Percentiles rank a stretch among this genome's conserved stretches.
Evolutionary conservation across 2,329 filamentous ascomycete species (phyloP).

Genomic region (Scopulariopsis brevicaulis): DNA sequence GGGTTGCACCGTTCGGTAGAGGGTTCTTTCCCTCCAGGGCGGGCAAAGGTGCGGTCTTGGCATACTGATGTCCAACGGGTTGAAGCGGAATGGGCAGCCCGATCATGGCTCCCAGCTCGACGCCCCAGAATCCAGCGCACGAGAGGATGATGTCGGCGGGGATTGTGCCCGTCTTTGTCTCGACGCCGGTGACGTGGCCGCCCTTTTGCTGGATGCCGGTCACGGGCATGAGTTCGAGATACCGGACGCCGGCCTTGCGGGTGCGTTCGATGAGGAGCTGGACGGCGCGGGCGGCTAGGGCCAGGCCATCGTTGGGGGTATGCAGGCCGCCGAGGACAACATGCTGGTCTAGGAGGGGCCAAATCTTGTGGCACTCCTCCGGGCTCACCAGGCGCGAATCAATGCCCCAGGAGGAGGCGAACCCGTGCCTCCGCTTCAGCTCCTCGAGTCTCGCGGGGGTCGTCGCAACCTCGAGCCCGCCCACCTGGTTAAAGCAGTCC

Average conservation of each 20-base stretch:
- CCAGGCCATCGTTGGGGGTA: conserved; percentile 49
- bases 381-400: conserved; percentile 37
- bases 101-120: conserved; percentile 51
- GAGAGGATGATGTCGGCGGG: conserved; percentile 50
- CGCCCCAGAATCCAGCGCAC: conserved; percentile 56
- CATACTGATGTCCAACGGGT: conserved; percentile 53
- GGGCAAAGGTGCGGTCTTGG: conserved; percentile 44
- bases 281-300: conserved; percentile 48
- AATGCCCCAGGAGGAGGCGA: conserved; percentile 49
- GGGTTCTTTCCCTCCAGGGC: conserved; percentile 19
- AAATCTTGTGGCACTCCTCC: conserved; percentile 39
- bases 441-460: conserved; percentile 47
- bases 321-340: conserved; percentile 46
- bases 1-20: conserved; percentile 31
- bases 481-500: conserved; percentile 51
- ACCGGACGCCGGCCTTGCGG: conserved; percentile 42
- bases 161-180: conserved; percentile 32
- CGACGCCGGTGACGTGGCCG: conserved; percentile 43
- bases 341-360: conserved; percentile 41
- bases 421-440: conserved; percentile 51
- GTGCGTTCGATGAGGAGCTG: conserved; percentile 50
- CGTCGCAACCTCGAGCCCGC: conserved; percentile 51
- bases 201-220: conserved; percentile 39
- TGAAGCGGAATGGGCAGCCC: conserved; percentile 45
- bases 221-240: conserved; percentile 43